Evolutionary conservation across 768 basidiomycete genomes (phyloP).

Genomic region (Obba rivulosa): DNA sequence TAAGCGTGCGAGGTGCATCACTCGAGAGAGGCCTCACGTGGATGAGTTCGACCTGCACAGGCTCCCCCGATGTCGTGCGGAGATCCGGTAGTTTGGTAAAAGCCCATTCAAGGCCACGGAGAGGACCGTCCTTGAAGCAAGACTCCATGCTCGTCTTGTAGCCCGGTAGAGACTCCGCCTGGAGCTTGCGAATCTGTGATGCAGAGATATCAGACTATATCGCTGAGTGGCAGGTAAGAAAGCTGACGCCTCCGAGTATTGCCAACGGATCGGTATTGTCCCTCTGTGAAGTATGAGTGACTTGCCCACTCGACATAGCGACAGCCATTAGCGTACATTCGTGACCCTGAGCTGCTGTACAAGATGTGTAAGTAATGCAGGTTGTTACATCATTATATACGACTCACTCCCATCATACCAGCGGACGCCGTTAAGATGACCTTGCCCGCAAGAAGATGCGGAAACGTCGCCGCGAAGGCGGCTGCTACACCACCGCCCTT

Average conservation of each 20-base stretch:
- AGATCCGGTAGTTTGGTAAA: constrained; percentile 14
- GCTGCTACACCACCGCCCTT: constrained; percentile 73
- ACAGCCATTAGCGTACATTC: too few species aligned
- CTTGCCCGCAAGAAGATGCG: constrained; percentile 59
- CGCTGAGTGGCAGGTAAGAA: constrained; percentile 53
- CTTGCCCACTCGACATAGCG: too few species aligned
- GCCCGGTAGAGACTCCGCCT: constrained; percentile 65
- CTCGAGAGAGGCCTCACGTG: constrained; percentile 8
- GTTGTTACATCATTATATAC: constrained; percentile 32
- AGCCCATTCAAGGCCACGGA: constrained; percentile 19
- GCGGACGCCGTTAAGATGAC: constrained; percentile 62
- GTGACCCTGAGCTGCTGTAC: too few species aligned
- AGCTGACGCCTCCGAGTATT: constrained; percentile 12
- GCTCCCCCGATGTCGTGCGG: not conserved
- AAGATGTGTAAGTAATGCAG: too few species aligned
- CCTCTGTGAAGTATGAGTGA: constrained; percentile 27
- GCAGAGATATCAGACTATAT: constrained; percentile 10
- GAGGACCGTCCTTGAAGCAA: constrained; percentile 26
- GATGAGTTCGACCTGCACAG: constrained; percentile 12
- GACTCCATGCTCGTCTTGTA: constrained; percentile 69
- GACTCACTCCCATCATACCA: constrained; percentile 46
- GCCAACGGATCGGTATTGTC: too few species aligned
- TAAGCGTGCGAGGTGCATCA: not conserved
- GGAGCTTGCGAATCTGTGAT: constrained; percentile 60
- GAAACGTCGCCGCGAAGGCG: constrained; percentile 64